A percentile compares a stretch with the other conserved stretches of the same genome.
These are phyloP conservation scores for Teunomyces pallodes DNA, from an alignment of 805 yeast species.

Conservation along the genomic window DNA sequence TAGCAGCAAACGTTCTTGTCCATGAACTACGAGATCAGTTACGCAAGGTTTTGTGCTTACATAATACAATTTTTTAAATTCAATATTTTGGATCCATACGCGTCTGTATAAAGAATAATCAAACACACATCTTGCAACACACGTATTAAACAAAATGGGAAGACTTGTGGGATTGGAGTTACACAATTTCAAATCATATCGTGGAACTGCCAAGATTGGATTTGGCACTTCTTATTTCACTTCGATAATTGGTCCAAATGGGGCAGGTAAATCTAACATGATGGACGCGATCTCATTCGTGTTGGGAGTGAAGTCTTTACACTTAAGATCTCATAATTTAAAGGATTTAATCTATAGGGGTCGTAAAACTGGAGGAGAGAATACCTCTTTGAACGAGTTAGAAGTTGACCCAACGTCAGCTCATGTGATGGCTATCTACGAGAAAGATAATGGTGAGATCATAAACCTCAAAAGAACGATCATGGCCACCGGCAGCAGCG, in stretches of 20 bases:
- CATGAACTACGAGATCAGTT: too few species aligned
- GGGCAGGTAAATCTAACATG: slow-evolving; percentile 95
- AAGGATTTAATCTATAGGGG: slow-evolving; percentile 84
- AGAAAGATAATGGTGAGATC: slow-evolving; percentile 56
- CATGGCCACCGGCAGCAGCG: slow-evolving; percentile 57
- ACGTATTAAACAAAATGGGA: slow-evolving; percentile 55
- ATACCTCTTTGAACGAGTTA: slow-evolving; percentile 15
- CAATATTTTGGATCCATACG: slow-evolving; percentile 2
- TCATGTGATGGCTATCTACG: slow-evolving; percentile 75
- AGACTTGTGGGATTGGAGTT: slow-evolving; percentile 75
- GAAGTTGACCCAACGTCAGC: slow-evolving; percentile 52
- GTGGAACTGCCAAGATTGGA: slow-evolving; percentile 71
- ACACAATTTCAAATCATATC: slow-evolving; percentile 87
- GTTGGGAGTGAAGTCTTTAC: slow-evolving; percentile 74
- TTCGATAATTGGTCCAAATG: slow-evolving; percentile 96
- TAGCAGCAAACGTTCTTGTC: too few species aligned
- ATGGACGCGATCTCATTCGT: slow-evolving; percentile 97
- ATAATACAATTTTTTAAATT: too few species aligned
- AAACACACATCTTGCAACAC: neutral
- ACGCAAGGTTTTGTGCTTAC: too few species aligned
- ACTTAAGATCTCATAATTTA: slow-evolving; percentile 70
- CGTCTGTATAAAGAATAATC: slow-evolving; percentile 1
- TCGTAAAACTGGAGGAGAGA: slow-evolving; percentile 20
- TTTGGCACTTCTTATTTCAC: slow-evolving; percentile 84
- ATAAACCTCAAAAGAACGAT: slow-evolving; percentile 64